A percentile compares a stretch with the other conserved stretches of the same genome.
Evolutionary conservation across 2,329 filamentous ascomycete genomes (phyloP).

Genomic region (Penicillium sp.): DNA sequence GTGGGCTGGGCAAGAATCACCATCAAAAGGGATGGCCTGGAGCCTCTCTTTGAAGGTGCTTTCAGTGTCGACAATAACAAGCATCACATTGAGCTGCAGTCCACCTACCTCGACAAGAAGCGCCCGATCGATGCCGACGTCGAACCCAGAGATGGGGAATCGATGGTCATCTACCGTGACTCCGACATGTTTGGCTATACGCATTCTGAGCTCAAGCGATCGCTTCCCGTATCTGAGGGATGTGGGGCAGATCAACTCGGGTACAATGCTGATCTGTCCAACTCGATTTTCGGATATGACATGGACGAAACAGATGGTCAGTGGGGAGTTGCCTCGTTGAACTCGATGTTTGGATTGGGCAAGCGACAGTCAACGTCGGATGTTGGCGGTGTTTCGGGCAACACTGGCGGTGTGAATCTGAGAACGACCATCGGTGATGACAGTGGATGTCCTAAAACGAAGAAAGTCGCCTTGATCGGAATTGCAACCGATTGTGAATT

Average conservation of each 20-base stretch:
- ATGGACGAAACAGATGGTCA: conserved; percentile 51
- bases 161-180: conserved; percentile 89
- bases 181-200: conserved; percentile 65
- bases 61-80: conserved; percentile 78
- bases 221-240: conserved; percentile 44
- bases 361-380: conserved; percentile 64
- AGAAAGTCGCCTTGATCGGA: conserved; percentile 86
- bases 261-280: conserved; percentile 73
- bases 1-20: conserved; percentile 85
- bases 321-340: conserved; percentile 61
- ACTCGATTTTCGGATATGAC: conserved; percentile 61
- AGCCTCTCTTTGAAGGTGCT: conserved; percentile 84
- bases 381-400: conserved; percentile 65
- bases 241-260: conserved; percentile 73
- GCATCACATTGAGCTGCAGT: conserved; percentile 78
- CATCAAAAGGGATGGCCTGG: conserved; percentile 69
- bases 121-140: conserved; percentile 68
- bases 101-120: conserved; percentile 70
- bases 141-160: conserved; percentile 58
- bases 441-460: conserved; percentile 80
- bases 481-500: conserved; percentile 94
- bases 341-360: conserved; percentile 63
- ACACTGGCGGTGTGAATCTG: conserved; percentile 77
- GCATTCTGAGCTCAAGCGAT: conserved; percentile 65
- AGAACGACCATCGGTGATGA: conserved; percentile 74